Conservation (phyloP, 345 rosid genomes). For the Populus euphratica region DNA sequence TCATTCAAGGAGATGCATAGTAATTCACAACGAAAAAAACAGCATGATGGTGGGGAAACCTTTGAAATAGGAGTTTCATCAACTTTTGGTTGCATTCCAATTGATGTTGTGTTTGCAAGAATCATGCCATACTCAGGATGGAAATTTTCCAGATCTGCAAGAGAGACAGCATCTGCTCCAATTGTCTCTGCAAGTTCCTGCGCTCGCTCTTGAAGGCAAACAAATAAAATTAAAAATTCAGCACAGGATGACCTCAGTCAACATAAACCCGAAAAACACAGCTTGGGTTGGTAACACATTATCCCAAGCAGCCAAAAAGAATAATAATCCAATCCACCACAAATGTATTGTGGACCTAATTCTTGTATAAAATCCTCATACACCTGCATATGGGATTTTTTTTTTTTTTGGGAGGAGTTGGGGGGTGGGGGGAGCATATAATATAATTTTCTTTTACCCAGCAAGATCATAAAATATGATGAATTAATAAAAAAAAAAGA, state of each 20-base stretch:
- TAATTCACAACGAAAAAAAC: neutral
- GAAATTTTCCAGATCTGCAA: constrained; percentile 58
- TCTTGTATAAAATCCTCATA: neutral
- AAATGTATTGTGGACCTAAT: neutral
- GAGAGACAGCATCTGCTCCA: constrained; percentile 76
- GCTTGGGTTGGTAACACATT: neutral
- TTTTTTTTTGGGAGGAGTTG: no score
- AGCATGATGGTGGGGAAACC: constrained; percentile 36
- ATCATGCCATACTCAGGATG: constrained; percentile 76
- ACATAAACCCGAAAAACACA: neutral
- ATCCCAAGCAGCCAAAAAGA: neutral
- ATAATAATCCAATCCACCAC: neutral
- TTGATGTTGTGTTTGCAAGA: constrained; percentile 88
- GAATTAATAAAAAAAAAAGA: no score
- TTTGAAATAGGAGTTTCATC: constrained; percentile 81
- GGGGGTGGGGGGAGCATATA: neutral
- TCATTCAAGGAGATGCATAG: neutral
- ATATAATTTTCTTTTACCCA: neutral
- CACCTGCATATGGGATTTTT: neutral
- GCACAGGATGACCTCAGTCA: neutral
- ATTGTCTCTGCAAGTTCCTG: constrained; percentile 63
- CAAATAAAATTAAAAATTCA: constrained; percentile 6
- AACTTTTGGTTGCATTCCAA: constrained; percentile 91
- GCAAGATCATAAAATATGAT: neutral
- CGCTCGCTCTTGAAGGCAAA: constrained; percentile 57